Base-by-base conservation (phyloP, 192 early-diverging fungal species). In the Podila epigama region DNA sequence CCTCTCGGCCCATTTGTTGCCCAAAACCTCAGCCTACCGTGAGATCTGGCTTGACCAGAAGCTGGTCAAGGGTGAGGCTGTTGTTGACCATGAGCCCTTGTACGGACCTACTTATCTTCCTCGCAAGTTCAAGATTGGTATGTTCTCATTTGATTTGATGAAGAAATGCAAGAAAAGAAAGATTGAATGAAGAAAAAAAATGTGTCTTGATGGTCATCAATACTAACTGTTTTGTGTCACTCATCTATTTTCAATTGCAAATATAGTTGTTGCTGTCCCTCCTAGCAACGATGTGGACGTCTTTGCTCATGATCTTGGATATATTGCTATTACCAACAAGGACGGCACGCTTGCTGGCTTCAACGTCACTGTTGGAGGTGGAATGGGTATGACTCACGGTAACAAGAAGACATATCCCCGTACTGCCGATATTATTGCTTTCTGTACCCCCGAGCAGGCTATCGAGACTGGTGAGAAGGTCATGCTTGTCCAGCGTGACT, bases 331-430 rank as follows among this genome's bases (percentile, higher is more conserved):
- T 71, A 83, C 92, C 37, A 92, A 96, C 65, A 84, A 84, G 66
- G 80, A 92, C 77, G 85, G 87, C 60, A 63, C 79, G 54, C 85
- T 98, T 53, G 79, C 94, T 53, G 96, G 96, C 59, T 98, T 92
- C 87, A 98, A 97, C 79, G 91, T 97, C 36, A 90, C 92, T 41
- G 92, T 98, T 54, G 96, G 96, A 68, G 96, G 96, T 70, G 96
- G 96, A 52, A 97, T 98, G 96, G 97, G 97, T 79, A 94, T 94
- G 91, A 97, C 97, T 31, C 97, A 98, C 87, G 92, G 93, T 68
- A 98, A 97, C 92, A 94, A 94, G 70, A 96, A 95, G 87, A 98
- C 97, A 9, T 98, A 96, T 72, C 97, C 97, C 44, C 88, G 91
- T 35, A 86, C 94, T 42, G 95, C 89, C 13, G 78, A 91, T 32